Percentiles rank a stretch among this genome's conserved stretches.
These are phyloP conservation scores for Saturnispora ahearnii DNA, from an alignment of 805 yeast genomes.

Conservation along the genomic window DNA sequence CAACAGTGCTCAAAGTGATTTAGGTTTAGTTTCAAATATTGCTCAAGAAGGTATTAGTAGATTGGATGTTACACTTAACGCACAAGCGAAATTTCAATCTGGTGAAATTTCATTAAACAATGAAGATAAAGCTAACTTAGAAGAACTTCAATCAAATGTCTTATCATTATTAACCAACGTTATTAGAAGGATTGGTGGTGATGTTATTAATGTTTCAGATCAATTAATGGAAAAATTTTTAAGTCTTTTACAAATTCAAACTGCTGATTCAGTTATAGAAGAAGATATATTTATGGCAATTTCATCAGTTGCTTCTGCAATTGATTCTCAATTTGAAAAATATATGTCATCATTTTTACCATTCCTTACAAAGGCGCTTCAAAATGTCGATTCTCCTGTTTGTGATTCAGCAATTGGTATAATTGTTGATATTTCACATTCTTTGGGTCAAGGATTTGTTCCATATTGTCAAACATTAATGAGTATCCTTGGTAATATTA, in stretches of 20 bases:
- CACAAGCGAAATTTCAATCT: slow-evolving; percentile 39
- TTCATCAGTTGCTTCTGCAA: slow-evolving; percentile 78
- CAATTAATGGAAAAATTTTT: slow-evolving; percentile 76
- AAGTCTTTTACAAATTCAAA: slow-evolving; percentile 52
- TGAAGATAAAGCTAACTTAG: slow-evolving; percentile 71
- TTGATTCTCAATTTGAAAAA: slow-evolving; percentile 59
- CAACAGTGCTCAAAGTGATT: slow-evolving; percentile 61
- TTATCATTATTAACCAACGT: slow-evolving; percentile 73
- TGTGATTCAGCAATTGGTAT: slow-evolving; percentile 90
- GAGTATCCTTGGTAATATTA: slow-evolving; percentile 68
- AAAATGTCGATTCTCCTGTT: slow-evolving; percentile 74
- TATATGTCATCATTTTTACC: slow-evolving; percentile 83
- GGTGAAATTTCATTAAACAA: slow-evolving; percentile 25
- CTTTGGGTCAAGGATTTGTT: slow-evolving; percentile 63
- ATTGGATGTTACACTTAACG: slow-evolving; percentile 56
- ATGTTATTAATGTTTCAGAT: slow-evolving; percentile 65
- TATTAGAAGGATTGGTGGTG: slow-evolving; percentile 68
- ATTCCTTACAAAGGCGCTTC: slow-evolving; percentile 66
- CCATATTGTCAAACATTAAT: slow-evolving; percentile 76
- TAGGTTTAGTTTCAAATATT: slow-evolving; percentile 58
- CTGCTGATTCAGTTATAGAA: slow-evolving; percentile 62
- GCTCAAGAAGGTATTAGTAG: slow-evolving; percentile 69
- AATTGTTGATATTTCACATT: slow-evolving; percentile 88
- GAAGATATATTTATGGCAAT: slow-evolving; percentile 92
- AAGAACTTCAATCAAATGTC: slow-evolving; percentile 80